Evolutionary conservation across 169 alveolate genomes (phyloP).

Genomic region (Amoebophrya sp.): DNA sequence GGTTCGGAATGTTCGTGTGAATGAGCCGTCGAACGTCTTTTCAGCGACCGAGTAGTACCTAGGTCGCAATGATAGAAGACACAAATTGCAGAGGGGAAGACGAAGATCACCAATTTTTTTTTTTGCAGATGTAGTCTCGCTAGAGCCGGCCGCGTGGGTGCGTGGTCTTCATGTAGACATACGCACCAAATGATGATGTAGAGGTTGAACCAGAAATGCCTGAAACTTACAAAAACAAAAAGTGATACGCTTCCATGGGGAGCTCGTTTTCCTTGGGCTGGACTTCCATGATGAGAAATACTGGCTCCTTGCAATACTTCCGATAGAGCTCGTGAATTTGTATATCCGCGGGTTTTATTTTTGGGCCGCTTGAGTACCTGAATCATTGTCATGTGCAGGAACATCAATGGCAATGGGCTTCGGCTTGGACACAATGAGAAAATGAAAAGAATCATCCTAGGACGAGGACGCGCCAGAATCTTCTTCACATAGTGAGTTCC

Average conservation of each 20-base stretch:
- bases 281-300: conserved; percentile 42
- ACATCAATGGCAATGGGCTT: no score
- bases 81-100: not conserved
- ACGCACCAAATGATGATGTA: not conserved
- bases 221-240: not conserved
- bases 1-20: not conserved
- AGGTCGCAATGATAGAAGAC: not conserved
- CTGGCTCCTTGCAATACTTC: conserved; percentile 39
- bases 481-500: no score
- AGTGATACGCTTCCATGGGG: conserved; percentile 12
- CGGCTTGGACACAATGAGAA: no score
- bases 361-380: conserved; percentile 84
- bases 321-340: conserved; percentile 88
- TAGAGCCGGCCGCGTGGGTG: not conserved
- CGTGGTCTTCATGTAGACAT: not conserved
- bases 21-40: not conserved
- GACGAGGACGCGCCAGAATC: no score
- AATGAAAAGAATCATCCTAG: no score
- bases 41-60: not conserved
- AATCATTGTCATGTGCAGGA: no score
- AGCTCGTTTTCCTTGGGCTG: conserved; percentile 34
- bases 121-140: not conserved
- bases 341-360: conserved; percentile 89
- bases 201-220: not conserved
- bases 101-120: not conserved